phyloP scores from a whole-genome alignment of 2,329 filamentous ascomycete species.

The Tolypocladium paradoxum region DNA sequence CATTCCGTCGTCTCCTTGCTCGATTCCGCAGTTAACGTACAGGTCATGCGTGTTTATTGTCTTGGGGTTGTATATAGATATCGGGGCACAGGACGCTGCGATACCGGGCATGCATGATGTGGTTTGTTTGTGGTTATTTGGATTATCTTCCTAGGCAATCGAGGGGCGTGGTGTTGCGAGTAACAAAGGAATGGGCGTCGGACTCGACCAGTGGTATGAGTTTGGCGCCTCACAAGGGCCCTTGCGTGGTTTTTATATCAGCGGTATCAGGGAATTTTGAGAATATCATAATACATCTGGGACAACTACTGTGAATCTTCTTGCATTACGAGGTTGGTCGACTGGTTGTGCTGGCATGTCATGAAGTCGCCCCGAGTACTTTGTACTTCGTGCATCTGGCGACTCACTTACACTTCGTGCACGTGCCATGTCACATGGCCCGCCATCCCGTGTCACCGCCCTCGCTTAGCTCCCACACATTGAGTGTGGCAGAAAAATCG shows the following conservation, averaged over 20 bases:
- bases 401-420: background rate
- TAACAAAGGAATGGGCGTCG: background rate
- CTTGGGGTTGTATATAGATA: slow-evolving; percentile 3
- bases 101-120: background rate
- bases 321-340: background rate
- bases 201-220: background rate
- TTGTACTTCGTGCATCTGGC: slow-evolving; percentile 1
- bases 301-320: background rate
- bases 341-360: background rate
- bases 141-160: background rate
- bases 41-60: background rate
- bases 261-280: background rate
- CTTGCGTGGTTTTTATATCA: background rate
- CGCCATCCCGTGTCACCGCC: slow-evolving; percentile 17
- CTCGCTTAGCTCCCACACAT: slow-evolving; percentile 32
- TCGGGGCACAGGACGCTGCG: background rate
- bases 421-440: slow-evolving; percentile 14
- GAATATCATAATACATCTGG: background rate
- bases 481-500: slow-evolving; percentile 25
- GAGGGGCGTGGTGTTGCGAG: background rate
- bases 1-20: background rate
- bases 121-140: background rate
- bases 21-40: background rate
- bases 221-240: background rate
- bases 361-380: too few relatives aligned